Conservation (phyloP, 2,329 filamentous ascomycete species). For the Cercospora sp. region DNA sequence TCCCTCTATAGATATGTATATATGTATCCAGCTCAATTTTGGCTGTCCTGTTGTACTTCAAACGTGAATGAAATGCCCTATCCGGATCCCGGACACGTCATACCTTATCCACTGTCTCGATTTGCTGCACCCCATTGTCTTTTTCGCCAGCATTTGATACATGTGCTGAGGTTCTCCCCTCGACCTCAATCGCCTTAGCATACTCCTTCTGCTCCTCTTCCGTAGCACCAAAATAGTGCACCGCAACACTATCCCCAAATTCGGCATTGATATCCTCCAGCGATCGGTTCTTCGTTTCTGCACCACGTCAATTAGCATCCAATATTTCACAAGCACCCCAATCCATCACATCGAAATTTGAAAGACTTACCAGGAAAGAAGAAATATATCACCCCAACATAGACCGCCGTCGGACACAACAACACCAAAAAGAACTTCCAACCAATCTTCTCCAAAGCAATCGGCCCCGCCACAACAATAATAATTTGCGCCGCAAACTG, state of each 20-base stretch:
- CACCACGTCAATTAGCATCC: conserved; percentile 4
- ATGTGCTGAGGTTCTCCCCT: neutral
- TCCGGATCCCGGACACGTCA: neutral
- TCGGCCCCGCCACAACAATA: conserved; percentile 40
- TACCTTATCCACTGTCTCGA: neutral
- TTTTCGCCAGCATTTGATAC: neutral
- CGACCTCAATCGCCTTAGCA: conserved; percentile 11
- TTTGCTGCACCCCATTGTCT: neutral
- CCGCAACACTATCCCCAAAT: conserved; percentile 32
- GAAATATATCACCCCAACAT: conserved; percentile 30
- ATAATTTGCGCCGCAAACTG: conserved; percentile 43
- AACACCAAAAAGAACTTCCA: conserved; percentile 52
- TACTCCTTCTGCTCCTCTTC: conserved; percentile 19
- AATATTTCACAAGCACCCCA: too few species aligned
- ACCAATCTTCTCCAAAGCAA: conserved; percentile 42
- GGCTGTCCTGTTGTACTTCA: neutral
- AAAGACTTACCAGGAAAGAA: conserved; percentile 21
- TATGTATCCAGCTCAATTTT: neutral
- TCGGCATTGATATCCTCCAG: conserved; percentile 47
- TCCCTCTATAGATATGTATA: neutral
- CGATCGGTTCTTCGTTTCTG: conserved; percentile 30
- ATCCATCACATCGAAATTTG: too few species aligned
- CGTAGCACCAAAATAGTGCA: conserved; percentile 20
- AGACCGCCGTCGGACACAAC: conserved; percentile 36
- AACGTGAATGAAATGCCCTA: neutral